Evolutionary conservation across 208 protist species (phyloP).

Genomic region (Leishmania amazonensis): DNA sequence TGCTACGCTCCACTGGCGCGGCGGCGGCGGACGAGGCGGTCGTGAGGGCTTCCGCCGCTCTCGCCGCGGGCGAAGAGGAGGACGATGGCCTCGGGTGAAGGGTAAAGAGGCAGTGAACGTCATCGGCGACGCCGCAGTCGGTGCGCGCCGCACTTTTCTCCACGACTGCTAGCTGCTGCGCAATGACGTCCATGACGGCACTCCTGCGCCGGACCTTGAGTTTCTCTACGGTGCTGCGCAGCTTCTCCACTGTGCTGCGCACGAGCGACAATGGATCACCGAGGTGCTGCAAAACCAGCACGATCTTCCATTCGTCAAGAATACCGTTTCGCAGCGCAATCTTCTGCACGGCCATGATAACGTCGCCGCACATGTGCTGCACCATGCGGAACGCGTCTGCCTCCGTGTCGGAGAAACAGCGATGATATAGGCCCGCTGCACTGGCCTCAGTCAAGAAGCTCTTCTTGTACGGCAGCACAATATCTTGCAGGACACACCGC

Average conservation of each 20-base stretch:
- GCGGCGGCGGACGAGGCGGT: background rate
- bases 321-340: conserved; percentile 22
- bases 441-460: conserved; percentile 29
- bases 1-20: background rate
- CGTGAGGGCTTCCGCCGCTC: background rate
- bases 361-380: conserved; percentile 44
- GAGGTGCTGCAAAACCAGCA: conserved; percentile 33
- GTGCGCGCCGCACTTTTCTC: conserved; percentile 12
- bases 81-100: conserved; percentile 12
- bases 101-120: conserved; percentile 29
- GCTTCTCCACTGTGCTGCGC: conserved; percentile 36
- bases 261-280: conserved; percentile 19
- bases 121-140: conserved; percentile 10
- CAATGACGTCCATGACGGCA: conserved; percentile 3
- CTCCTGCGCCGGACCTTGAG: conserved; percentile 4
- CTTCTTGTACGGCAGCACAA: conserved; percentile 61
- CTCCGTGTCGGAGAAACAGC: conserved; percentile 34
- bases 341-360: conserved; percentile 29
- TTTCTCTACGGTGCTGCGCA: conserved; percentile 13
- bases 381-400: conserved; percentile 48
- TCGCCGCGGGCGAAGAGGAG: background rate
- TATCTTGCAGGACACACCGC: conserved; percentile 36
- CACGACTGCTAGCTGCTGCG: conserved; percentile 9
- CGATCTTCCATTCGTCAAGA: conserved; percentile 49
- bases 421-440: conserved; percentile 10